Base-by-base conservation (phyloP, 1,284 basidiomycete genomes). In the Trametes pubescens region DNA sequence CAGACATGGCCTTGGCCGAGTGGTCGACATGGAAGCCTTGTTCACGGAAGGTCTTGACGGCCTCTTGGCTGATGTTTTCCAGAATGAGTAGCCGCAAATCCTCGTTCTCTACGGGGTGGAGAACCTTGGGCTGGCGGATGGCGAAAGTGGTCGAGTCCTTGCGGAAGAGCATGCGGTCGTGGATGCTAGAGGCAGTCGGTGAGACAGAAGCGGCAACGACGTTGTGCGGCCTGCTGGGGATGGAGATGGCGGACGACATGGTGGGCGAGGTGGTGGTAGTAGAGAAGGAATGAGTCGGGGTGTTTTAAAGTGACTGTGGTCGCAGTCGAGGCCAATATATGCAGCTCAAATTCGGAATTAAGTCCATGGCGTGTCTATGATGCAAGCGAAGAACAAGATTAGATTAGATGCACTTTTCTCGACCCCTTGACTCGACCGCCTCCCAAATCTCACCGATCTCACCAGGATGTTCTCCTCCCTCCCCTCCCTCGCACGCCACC, bases 1-100 rank as follows among this genome's bases (percentile, higher is more conserved):
- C 97, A 24, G 88, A 88, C 84, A 95, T 89, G 54, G 96, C 91
- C 74, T 92, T 92, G 68, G 90, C 86, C 74, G 86, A 85, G 79
- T 97, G 95, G 78, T 99, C 97, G 65, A 99, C 96, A 80, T 92
- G 87, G 80, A 94, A 99, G 37, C 97, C 96, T 70, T 96, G 90
- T 4, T 87, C 83, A 70, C 86, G 86, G 81, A 99, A 92, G 65
- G 90, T 84, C 37, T 83, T 80, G 59, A 98, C 94, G 24, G 98
- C 98, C 46, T 95, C 93, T 75, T 91, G 86, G 78, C 92, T 96
- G 82, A 99, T 96, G 76, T 99, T 99, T 80, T 99, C 97, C 67
- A 99, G 85, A 57, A 99, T 81, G 61, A 99, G 85, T 55, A 99
- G 85, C 59, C 82, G 82, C 43, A 94, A 80, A 66, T 87, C 86